Evolutionary conservation across 1,139 yeast species (phyloP).

Genomic region (Torulaspora globosa): DNA sequence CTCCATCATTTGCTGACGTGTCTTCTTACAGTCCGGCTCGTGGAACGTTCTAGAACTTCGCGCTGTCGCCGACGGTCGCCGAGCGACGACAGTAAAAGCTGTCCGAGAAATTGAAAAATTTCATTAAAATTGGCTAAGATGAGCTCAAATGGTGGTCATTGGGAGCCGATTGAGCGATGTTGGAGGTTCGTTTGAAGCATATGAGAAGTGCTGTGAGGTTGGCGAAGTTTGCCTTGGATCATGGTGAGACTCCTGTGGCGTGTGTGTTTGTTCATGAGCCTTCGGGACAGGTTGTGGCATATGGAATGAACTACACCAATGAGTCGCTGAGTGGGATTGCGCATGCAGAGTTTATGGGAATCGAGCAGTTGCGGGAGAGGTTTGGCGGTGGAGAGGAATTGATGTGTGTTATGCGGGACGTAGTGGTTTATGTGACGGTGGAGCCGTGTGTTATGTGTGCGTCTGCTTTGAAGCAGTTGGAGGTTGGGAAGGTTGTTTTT

Average conservation of each 20-base stretch:
- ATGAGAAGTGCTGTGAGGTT: constrained; percentile 51
- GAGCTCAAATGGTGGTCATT: not conserved
- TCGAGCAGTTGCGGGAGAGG: constrained; percentile 47
- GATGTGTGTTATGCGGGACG: constrained; percentile 42
- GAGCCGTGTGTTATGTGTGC: constrained; percentile 99
- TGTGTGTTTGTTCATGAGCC: constrained; percentile 52
- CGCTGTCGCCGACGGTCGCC: not conserved
- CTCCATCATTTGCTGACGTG: not conserved
- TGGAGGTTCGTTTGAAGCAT: constrained; percentile 28
- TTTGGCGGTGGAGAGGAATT: constrained; percentile 20
- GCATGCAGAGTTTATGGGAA: constrained; percentile 89
- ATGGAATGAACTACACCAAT: constrained; percentile 89
- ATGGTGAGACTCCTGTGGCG: constrained; percentile 72
- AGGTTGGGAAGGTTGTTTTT: constrained; percentile 67
- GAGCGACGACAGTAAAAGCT: not conserved
- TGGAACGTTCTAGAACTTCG: not conserved
- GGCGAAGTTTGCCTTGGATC: constrained; percentile 53
- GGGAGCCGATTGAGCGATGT: not conserved
- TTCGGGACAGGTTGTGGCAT: constrained; percentile 54
- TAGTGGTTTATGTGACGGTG: constrained; percentile 82
- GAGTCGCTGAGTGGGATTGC: constrained; percentile 75
- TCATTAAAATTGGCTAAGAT: not conserved
- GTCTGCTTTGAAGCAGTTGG: constrained; percentile 77
- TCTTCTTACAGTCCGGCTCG: not conserved
- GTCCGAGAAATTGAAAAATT: not conserved